phyloP scores from a whole-genome alignment of 1,284 basidiomycete species.

The Leccinum pachyderme region DNA sequence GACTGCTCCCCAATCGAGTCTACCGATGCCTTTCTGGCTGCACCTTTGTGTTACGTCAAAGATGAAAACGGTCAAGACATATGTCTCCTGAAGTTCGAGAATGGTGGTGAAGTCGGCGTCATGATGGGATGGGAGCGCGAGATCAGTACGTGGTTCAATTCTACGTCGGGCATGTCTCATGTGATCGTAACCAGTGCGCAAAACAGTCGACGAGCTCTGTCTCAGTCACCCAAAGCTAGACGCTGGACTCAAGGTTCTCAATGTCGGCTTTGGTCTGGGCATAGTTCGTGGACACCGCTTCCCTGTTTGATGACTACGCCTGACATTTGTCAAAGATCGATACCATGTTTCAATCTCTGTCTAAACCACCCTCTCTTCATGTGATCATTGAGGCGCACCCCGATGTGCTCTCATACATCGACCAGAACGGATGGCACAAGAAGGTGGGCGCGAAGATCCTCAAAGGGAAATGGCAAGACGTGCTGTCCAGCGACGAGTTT shows the following conservation, averaged over 20 bases:
- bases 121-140: conserved; percentile 96
- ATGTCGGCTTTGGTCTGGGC: conserved; percentile 93
- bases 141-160: conserved; percentile 55
- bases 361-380: conserved; percentile 66
- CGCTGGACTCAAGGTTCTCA: conserved; percentile 70
- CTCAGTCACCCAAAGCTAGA: conserved; percentile 46
- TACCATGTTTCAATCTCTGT: conserved; percentile 70
- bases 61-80: conserved; percentile 82
- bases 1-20: conserved; percentile 74
- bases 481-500: conserved; percentile 57
- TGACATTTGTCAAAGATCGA: conserved; percentile 62
- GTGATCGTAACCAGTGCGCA: conserved; percentile 50
- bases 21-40: conserved; percentile 73
- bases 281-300: conserved; percentile 57
- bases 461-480: conserved; percentile 94
- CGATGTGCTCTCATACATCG: conserved; percentile 83
- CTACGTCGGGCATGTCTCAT: conserved; percentile 10
- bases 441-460: conserved; percentile 78
- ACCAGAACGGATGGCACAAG: conserved; percentile 69
- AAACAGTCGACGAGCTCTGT: conserved; percentile 66
- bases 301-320: conserved; percentile 4
- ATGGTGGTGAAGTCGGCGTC: conserved; percentile 75
- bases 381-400: conserved; percentile 96
- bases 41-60: conserved; percentile 66
- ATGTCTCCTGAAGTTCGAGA: conserved; percentile 70